These are phyloP conservation scores for Boeremia exigua DNA, from an alignment of 2,329 filamentous ascomycete species.

Conservation along the genomic window DNA sequence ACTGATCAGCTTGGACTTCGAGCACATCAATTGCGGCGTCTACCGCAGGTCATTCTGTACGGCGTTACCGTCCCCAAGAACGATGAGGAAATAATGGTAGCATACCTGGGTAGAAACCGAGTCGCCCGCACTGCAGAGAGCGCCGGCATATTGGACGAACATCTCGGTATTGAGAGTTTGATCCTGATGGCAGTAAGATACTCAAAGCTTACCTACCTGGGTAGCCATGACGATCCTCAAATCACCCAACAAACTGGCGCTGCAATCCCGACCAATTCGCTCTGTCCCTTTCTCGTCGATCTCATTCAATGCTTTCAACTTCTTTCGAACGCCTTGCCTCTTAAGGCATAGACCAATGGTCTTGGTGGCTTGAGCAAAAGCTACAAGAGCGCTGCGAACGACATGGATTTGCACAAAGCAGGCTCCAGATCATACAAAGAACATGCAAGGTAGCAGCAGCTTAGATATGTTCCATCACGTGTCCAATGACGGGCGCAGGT, in stretches of 20 bases:
- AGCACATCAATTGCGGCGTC: neutral
- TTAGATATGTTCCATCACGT: conserved; percentile 28
- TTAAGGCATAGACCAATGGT: conserved; percentile 30
- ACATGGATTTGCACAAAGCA: neutral
- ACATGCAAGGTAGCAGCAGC: conserved; percentile 28
- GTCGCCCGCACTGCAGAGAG: too few relatives aligned
- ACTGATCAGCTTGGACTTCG: neutral
- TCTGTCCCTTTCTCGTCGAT: conserved; percentile 40
- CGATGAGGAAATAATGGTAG: neutral
- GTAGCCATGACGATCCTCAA: conserved; percentile 21
- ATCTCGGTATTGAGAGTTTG: too few relatives aligned
- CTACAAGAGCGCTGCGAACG: conserved; percentile 22
- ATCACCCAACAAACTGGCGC: conserved; percentile 30
- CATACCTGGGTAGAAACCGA: too few relatives aligned
- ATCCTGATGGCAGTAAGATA: neutral
- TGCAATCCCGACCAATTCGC: conserved; percentile 37
- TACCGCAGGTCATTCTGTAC: neutral
- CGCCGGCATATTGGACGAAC: too few relatives aligned
- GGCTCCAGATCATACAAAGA: conserved; percentile 27
- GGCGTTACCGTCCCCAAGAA: neutral
- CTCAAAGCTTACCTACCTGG: neutral
- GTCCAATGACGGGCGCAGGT: conserved; percentile 24
- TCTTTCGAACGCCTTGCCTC: conserved; percentile 34
- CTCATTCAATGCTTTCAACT: conserved; percentile 35
- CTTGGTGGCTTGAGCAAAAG: conserved; percentile 34